Conservation (phyloP, 2,329 filamentous ascomycete species). For the Fusarium siculi region DNA sequence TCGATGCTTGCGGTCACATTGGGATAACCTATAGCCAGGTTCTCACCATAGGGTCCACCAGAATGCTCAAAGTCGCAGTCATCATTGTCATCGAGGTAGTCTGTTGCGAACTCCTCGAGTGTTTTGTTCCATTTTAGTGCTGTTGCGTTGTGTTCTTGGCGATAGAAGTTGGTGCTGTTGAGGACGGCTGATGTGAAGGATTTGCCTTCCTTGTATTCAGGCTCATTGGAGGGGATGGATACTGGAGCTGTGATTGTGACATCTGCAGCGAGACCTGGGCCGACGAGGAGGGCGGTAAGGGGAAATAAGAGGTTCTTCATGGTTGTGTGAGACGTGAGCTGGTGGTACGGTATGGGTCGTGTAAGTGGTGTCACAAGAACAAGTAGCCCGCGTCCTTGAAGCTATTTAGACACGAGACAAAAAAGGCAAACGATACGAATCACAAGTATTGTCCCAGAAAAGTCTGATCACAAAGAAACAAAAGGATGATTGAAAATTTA, state of each 20-base stretch:
- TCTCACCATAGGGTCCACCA: conserved; percentile 76
- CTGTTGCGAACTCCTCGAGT: conserved; percentile 63
- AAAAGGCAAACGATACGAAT: neutral
- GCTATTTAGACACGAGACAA: neutral
- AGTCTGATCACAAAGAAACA: neutral
- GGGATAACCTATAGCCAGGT: conserved; percentile 74
- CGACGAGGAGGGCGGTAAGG: conserved; percentile 20
- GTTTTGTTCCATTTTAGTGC: conserved; percentile 73
- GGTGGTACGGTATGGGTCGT: conserved; percentile 5
- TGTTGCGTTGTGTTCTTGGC: conserved; percentile 69
- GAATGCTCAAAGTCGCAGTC: conserved; percentile 65
- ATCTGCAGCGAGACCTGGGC: conserved; percentile 32
- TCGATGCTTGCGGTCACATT: conserved; percentile 69
- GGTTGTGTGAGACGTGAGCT: conserved; percentile 8
- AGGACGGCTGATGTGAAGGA: conserved; percentile 67
- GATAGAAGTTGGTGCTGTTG: conserved; percentile 74
- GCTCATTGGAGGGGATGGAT: conserved; percentile 50
- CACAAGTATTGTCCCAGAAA: neutral
- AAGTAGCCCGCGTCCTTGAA: neutral
- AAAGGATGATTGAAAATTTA: conserved; percentile 3
- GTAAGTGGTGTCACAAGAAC: conserved; percentile 20
- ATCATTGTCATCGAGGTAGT: conserved; percentile 56
- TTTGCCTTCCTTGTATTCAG: conserved; percentile 45
- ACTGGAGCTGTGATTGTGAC: conserved; percentile 50
- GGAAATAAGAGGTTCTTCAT: conserved; percentile 29